These are phyloP conservation scores for Eimeria falciformis DNA, from an alignment of 169 alveolate genomes.

Conservation along the genomic window DNA sequence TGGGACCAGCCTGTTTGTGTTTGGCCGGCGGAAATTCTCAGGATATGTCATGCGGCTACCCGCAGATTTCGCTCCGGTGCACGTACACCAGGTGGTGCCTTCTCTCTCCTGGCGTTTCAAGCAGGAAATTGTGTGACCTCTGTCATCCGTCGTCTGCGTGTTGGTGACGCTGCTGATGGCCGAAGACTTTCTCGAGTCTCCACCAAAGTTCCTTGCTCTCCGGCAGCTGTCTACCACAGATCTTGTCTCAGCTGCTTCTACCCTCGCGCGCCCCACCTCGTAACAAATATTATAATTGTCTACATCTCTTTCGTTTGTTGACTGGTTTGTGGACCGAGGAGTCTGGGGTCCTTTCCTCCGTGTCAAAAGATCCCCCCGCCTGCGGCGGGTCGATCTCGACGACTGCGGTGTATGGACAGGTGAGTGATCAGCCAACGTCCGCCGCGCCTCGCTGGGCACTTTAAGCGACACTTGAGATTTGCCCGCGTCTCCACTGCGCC, in stretches of 20 bases:
- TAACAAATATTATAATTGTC: not conserved
- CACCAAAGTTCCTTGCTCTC: not conserved
- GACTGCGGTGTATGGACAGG: no score
- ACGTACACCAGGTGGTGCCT: conserved; percentile 31
- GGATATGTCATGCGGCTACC: not conserved
- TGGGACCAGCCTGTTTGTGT: no score
- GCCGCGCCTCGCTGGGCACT: no score
- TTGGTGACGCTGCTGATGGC: not conserved
- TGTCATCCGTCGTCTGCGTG: not conserved
- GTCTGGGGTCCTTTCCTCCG: not conserved
- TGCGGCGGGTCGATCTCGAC: no score
- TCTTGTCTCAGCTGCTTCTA: not conserved
- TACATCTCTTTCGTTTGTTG: not conserved
- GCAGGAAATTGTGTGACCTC: not conserved
- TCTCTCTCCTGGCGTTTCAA: conserved; percentile 14
- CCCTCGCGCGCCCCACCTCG: not conserved
- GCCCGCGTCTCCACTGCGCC: no score
- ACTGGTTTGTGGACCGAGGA: not conserved
- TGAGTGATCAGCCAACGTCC: no score
- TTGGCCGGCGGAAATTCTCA: no score
- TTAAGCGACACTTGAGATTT: no score
- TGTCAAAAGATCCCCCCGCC: not conserved
- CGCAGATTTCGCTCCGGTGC: not conserved
- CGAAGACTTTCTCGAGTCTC: not conserved
- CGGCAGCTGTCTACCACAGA: not conserved